Conservation (phyloP, 768 basidiomycete genomes). For the Hypholoma fasciculare region DNA sequence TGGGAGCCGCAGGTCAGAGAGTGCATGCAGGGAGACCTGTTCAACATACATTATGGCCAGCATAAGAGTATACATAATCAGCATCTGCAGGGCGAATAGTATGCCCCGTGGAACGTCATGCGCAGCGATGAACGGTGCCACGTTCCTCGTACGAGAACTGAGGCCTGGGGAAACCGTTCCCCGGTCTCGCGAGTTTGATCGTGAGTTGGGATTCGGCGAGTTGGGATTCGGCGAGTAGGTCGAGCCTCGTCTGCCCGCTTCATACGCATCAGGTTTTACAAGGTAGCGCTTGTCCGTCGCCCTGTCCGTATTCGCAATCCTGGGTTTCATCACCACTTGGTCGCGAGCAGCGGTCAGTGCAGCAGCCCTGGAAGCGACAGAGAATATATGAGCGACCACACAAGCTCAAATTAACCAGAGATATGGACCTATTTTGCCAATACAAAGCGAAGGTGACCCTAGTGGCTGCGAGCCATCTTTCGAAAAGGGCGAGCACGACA, state of each 20-base stretch:
- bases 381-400: not conserved
- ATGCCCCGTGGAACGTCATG: conserved; percentile 75
- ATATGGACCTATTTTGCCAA: conserved; percentile 59
- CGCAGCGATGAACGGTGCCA: conserved; percentile 62
- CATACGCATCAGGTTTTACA: not conserved
- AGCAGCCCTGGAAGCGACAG: conserved; percentile 17
- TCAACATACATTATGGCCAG: conserved; percentile 70
- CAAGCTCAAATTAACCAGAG: conserved; percentile 6
- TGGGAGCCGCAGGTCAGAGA: conserved; percentile 28
- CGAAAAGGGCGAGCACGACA: conserved; percentile 64
- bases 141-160: conserved; percentile 29
- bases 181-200: not conserved
- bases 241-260: not conserved
- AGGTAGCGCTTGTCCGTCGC: not conserved
- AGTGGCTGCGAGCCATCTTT: conserved; percentile 65
- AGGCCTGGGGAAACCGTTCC: not conserved
- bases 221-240: conserved; percentile 1
- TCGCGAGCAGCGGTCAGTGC: conserved; percentile 14
- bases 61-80: conserved; percentile 75
- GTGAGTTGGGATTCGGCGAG: not conserved
- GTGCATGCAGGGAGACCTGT: not conserved
- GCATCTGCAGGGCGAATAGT: conserved; percentile 60
- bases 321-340: conserved; percentile 3
- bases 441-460: conserved; percentile 50
- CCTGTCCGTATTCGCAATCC: not conserved